Percentiles rank a stretch among this genome's conserved stretches.
Evolutionary conservation across 352 stramenopile species (phyloP).

Genomic region (Phytopythium kandeliae): DNA sequence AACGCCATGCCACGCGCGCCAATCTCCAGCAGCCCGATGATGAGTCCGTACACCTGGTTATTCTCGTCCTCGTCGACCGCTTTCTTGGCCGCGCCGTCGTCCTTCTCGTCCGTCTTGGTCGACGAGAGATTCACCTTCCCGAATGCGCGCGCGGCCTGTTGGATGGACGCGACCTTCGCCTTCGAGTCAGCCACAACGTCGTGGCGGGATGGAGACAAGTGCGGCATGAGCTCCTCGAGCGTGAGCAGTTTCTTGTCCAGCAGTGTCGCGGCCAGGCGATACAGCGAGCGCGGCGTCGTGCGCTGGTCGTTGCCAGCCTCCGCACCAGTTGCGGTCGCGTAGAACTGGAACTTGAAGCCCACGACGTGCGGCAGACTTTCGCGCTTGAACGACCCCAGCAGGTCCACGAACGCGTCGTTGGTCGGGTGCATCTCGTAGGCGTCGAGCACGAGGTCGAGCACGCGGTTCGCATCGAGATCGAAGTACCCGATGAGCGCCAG

Average conservation of each 20-base stretch:
- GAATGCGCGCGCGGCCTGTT: conserved; percentile 27
- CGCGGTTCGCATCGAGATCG: conserved; percentile 95
- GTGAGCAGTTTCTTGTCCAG: conserved; percentile 74
- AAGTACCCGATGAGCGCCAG: conserved; percentile 88
- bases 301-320: background rate
- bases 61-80: conserved; percentile 21
- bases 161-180: conserved; percentile 21
- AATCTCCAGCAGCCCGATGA: conserved; percentile 78
- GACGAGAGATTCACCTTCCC: conserved; percentile 70
- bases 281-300: conserved; percentile 66
- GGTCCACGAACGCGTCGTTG: conserved; percentile 67
- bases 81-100: conserved; percentile 17
- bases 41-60: conserved; percentile 81
- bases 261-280: conserved; percentile 85
- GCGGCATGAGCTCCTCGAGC: conserved; percentile 70
- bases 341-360: conserved; percentile 93
- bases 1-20: conserved; percentile 56
- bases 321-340: conserved; percentile 40
- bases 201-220: conserved; percentile 65
- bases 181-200: conserved; percentile 57
- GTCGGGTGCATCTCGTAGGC: conserved; percentile 87
- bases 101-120: conserved; percentile 42
- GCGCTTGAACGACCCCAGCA: conserved; percentile 70
- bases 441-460: conserved; percentile 92
- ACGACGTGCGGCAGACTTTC: conserved; percentile 86